phyloP scores from a whole-genome alignment of 2,329 filamentous ascomycete species.

The Colletotrichum falcatum region DNA sequence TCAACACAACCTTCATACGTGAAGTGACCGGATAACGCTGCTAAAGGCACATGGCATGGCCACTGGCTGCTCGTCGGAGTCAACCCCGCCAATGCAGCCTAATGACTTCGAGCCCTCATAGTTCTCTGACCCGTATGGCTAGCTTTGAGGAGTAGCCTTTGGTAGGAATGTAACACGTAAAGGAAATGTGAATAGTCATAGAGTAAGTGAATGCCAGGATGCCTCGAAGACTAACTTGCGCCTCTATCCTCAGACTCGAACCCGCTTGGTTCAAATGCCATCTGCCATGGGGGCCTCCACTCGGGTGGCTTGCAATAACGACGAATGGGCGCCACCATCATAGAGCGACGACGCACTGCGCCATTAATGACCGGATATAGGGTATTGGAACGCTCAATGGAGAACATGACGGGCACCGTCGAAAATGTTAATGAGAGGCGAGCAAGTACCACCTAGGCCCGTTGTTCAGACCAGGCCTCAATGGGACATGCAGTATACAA shows the following conservation, averaged over 20 bases:
- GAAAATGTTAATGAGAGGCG: not conserved
- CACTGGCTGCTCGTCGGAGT: constrained; percentile 8
- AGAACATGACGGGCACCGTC: not conserved
- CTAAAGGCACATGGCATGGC: not conserved
- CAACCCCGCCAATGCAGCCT: not conserved
- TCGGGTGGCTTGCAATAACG: not conserved
- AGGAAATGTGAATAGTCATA: not conserved
- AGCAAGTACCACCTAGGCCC: not conserved
- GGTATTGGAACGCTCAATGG: not conserved
- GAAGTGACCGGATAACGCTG: not conserved
- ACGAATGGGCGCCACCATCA: not conserved
- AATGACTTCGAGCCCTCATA: not conserved
- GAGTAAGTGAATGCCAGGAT: not conserved
- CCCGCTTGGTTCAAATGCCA: constrained; percentile 1
- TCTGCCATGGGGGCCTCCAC: not conserved
- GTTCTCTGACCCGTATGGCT: not conserved
- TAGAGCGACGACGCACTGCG: constrained; percentile 1
- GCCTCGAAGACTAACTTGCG: not conserved
- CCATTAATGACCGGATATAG: not conserved
- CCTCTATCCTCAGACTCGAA: constrained; percentile 10
- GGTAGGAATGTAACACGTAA: not conserved
- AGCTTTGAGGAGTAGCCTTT: not conserved
- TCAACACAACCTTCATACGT: not conserved
- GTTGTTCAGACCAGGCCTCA: not conserved
- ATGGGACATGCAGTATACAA: not conserved